Evolutionary conservation across 2,329 filamentous ascomycete genomes (phyloP), one percentile per base, ranked within the genome.

Genomic region (Emergomyces orientalis): DNA sequence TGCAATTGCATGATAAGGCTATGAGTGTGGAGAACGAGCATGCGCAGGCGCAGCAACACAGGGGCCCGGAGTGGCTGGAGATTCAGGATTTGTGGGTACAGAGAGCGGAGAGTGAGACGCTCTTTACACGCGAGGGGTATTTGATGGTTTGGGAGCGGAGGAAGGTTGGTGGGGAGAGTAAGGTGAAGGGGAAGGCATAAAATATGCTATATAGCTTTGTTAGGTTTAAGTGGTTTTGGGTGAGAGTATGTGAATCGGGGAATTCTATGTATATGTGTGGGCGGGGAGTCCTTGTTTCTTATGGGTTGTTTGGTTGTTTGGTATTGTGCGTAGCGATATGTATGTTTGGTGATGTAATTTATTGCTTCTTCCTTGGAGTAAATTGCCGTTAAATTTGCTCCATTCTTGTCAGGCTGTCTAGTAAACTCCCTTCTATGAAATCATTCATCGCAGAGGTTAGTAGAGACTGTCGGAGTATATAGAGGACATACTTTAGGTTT

Each of bases 41-140:
- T 61, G 68, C 69, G 6, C 69, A 73, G 59, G 68, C 69, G 8
- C 69, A 73, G 43, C 73, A 74, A 56, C 71, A 75, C 62, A 73
- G 73, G 43, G 70, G 88, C 27, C 88, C 89, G 41, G 89, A 95
- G 73, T 99, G 94, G 94, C 85, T 95, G 61, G 89, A 95, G 63
- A 88, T 92, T 62, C 94, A 99, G 79, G 94, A 99, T 78, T 74
- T 99, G 68, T 97, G 88, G 73, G 93, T 99, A 7, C 90, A 97
- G 73, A 87, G 88, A 75, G 89, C 94, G 25, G 88, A 93, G 76
- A 89, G 85, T 66, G 93, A 99, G 79, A 83, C 96, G 69, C 74
- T 99, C 67, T 96, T 96, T 71, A 88, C 95, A 0, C 91, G 93
- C 60, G 94, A 99, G 81, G 89, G 89, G 62, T 97, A 97, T 80